Conservation (phyloP, 1,284 basidiomycete genomes). For the Ceratobasidium sp. region DNA sequence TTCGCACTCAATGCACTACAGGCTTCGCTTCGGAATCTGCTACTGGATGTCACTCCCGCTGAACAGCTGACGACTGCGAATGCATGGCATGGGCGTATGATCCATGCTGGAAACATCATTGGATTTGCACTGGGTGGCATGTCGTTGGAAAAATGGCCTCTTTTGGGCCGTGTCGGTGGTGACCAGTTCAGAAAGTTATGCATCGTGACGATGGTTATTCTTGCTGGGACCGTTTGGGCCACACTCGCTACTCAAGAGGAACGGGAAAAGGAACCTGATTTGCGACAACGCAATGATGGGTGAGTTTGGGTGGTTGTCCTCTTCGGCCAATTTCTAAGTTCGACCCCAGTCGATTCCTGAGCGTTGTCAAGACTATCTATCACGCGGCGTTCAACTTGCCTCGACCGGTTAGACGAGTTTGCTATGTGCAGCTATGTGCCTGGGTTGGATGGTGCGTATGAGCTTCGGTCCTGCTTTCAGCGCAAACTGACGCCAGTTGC, state of each 20-base stretch:
- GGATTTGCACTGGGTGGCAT: constrained; percentile 83
- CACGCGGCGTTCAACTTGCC: constrained; percentile 77
- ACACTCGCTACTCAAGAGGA: constrained; percentile 87
- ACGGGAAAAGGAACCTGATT: constrained; percentile 58
- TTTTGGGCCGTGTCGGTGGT: constrained; percentile 85
- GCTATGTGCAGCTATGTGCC: constrained; percentile 88
- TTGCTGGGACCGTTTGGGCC: constrained; percentile 82
- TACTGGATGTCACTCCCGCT: constrained; percentile 87
- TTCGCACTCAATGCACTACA: constrained; percentile 94
- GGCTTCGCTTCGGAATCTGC: constrained; percentile 89
- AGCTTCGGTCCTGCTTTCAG: background rate
- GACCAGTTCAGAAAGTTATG: constrained; percentile 97
- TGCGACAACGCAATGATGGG: constrained; percentile 30
- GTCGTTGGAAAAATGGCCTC: constrained; percentile 56
- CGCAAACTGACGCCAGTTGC: constrained; percentile 27
- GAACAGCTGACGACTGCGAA: constrained; percentile 90
- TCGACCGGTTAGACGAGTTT: constrained; percentile 83
- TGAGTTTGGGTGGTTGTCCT: background rate
- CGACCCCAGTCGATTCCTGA: constrained; percentile 51
- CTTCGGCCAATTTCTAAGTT: background rate
- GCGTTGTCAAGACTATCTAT: constrained; percentile 79
- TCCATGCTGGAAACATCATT: constrained; percentile 91
- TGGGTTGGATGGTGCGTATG: constrained; percentile 87
- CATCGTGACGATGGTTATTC: constrained; percentile 80
- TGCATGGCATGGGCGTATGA: constrained; percentile 98